Conservation (phyloP, 768 basidiomycete species). For the Podaxis rugospora region DNA sequence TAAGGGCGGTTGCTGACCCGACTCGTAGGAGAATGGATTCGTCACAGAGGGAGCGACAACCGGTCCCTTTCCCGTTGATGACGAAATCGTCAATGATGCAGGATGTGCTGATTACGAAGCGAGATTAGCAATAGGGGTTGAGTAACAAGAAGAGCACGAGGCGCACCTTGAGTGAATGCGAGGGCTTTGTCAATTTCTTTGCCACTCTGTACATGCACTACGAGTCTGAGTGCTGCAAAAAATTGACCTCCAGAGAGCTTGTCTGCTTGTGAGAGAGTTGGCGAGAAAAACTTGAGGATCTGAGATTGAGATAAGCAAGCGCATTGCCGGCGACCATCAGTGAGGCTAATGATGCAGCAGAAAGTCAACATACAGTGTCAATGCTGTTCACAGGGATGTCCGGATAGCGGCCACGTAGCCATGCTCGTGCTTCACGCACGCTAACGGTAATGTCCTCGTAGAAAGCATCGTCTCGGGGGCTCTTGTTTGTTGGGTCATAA, state of each 20-base stretch:
- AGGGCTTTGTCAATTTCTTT: slow-evolving; percentile 59
- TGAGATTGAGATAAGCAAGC: slow-evolving; percentile 21
- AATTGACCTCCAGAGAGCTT: slow-evolving; percentile 66
- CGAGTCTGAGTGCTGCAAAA: slow-evolving; percentile 68
- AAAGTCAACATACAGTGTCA: slow-evolving; percentile 46
- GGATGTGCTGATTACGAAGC: not conserved
- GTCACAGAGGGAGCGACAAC: slow-evolving; percentile 5
- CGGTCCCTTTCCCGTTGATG: not conserved
- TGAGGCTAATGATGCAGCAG: not conserved
- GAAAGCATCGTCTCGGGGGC: slow-evolving; percentile 36
- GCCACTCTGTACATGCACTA: slow-evolving; percentile 57
- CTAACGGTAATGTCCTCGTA: slow-evolving; percentile 53
- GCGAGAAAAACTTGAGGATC: slow-evolving; percentile 65
- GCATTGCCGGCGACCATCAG: not conserved
- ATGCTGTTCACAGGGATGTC: slow-evolving; percentile 46
- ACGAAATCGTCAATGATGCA: not conserved
- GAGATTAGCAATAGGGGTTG: not conserved
- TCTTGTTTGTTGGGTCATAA: slow-evolving; percentile 21
- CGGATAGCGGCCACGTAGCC: slow-evolving; percentile 69
- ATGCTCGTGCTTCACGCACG: slow-evolving; percentile 66
- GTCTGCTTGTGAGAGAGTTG: slow-evolving; percentile 48
- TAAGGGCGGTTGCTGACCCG: slow-evolving; percentile 22
- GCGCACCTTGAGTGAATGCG: slow-evolving; percentile 70
- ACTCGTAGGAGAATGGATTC: slow-evolving; percentile 14
- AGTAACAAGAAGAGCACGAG: slow-evolving; percentile 17